phyloP scores from a whole-genome alignment of 1,139 yeast species.

The Suhomyces kunorum region DNA sequence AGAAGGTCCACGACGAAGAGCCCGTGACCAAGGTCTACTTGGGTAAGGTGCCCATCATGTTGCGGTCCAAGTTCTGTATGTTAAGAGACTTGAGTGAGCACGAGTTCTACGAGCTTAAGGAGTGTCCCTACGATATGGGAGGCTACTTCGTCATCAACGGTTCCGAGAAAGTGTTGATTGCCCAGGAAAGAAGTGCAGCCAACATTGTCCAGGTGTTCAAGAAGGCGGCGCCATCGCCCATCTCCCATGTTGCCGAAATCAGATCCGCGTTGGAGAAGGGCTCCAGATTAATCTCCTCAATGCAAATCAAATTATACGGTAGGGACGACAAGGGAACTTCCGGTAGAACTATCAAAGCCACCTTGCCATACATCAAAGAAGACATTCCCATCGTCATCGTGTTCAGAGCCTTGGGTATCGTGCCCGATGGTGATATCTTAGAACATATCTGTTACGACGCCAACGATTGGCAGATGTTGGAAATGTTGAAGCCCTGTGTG shows the following conservation, averaged over 20 bases:
- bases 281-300: slow-evolving; percentile 86
- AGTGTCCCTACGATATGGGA: slow-evolving; percentile 99
- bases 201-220: slow-evolving; percentile 97
- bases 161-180: slow-evolving; percentile 95
- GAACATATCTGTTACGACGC: slow-evolving; percentile 98
- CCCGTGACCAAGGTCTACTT: slow-evolving; percentile 75
- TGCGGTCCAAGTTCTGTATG: slow-evolving; percentile 94
- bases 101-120: slow-evolving; percentile 92
- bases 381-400: slow-evolving; percentile 97
- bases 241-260: slow-evolving; percentile 94
- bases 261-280: slow-evolving; percentile 97
- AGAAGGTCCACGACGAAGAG: slow-evolving; percentile 56
- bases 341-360: slow-evolving; percentile 87
- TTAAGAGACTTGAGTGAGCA: slow-evolving; percentile 90
- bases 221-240: slow-evolving; percentile 96
- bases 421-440: slow-evolving; percentile 97
- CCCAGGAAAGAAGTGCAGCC: slow-evolving; percentile 98
- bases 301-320: slow-evolving; percentile 91
- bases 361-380: slow-evolving; percentile 92
- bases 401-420: slow-evolving; percentile 96
- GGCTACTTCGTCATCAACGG: slow-evolving; percentile 98
- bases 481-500: slow-evolving; percentile 97
- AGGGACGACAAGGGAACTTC: slow-evolving; percentile 75
- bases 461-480: slow-evolving; percentile 99
- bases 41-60: slow-evolving; percentile 98